phyloP scores from a whole-genome alignment of 2,329 filamentous ascomycete genomes.

The Colletotrichum melonis region DNA sequence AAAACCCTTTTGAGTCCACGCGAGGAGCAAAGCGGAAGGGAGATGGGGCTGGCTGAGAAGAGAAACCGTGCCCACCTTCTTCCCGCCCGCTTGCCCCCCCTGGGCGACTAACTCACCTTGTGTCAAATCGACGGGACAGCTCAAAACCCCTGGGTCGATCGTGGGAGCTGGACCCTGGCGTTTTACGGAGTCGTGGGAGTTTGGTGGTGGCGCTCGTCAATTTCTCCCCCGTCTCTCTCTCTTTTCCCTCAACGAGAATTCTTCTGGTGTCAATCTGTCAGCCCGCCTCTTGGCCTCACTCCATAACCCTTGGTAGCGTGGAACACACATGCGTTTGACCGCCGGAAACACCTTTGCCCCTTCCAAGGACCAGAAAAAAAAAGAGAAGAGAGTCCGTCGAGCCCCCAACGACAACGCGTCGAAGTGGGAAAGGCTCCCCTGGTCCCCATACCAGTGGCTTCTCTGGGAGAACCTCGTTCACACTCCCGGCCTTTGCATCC shows the following conservation, averaged over 20 bases:
- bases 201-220: not conserved
- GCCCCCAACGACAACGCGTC: not conserved
- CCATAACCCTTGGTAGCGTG: not conserved
- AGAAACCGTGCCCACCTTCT: not conserved
- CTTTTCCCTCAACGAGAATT: no score
- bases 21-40: not conserved
- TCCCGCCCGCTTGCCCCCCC: not conserved
- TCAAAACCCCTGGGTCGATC: constrained; percentile 7
- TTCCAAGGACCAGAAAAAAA: not conserved
- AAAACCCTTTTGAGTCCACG: not conserved
- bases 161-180: not conserved
- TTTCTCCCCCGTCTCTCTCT: not conserved
- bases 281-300: not conserved
- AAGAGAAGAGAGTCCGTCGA: not conserved
- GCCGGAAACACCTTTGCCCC: not conserved
- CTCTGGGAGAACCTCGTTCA: not conserved
- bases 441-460: not conserved
- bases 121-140: constrained; percentile 4
- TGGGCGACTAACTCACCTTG: not conserved
- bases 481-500: not conserved
- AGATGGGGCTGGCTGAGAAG: no score
- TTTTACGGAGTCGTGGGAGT: not conserved
- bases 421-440: not conserved
- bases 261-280: not conserved
- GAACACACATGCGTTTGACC: not conserved